A percentile compares a stretch with the other conserved stretches of the same genome.
Conservation (phyloP, 1,284 basidiomycete genomes). For the Fistulinella cinereoalba region DNA sequence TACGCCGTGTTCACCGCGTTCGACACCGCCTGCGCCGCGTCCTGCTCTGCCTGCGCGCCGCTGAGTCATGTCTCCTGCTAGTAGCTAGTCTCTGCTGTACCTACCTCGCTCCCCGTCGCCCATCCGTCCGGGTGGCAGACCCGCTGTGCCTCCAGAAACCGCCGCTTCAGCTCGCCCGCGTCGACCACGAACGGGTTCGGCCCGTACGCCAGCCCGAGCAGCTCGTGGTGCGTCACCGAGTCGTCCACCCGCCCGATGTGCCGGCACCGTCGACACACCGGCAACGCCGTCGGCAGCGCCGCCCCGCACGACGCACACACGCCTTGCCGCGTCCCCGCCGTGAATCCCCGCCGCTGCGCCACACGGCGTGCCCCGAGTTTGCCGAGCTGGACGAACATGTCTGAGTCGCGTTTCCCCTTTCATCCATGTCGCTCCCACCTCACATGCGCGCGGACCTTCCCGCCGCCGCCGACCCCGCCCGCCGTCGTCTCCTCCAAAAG, state of each 20-base stretch:
- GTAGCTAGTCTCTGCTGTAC: conserved; percentile 2
- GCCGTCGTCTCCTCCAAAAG: conserved; percentile 40
- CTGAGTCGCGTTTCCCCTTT: background rate
- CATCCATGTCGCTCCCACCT: conserved; percentile 25
- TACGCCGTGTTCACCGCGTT: conserved; percentile 77
- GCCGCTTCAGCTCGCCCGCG: conserved; percentile 48
- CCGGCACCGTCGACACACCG: conserved; percentile 66
- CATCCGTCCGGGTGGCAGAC: conserved; percentile 80
- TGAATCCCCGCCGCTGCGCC: conserved; percentile 17
- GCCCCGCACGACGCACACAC: conserved; percentile 60
- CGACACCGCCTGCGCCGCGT: conserved; percentile 63
- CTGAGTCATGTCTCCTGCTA: conserved; percentile 10
- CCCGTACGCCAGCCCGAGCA: conserved; percentile 56
- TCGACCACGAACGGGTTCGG: conserved; percentile 70
- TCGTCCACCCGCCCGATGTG: conserved; percentile 57
- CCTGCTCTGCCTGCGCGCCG: conserved; percentile 49
- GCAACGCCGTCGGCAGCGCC: conserved; percentile 57
- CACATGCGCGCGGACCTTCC: conserved; percentile 38
- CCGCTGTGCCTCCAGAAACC: conserved; percentile 69
- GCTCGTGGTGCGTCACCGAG: conserved; percentile 53
- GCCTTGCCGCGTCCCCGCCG: conserved; percentile 11
- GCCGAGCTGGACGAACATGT: conserved; percentile 17
- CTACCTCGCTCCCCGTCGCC: conserved; percentile 52
- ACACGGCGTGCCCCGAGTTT: conserved; percentile 10
- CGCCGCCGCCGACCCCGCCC: conserved; percentile 42